Base-by-base conservation (phyloP, 805 yeast species). In the Komagataella pastoris region DNA sequence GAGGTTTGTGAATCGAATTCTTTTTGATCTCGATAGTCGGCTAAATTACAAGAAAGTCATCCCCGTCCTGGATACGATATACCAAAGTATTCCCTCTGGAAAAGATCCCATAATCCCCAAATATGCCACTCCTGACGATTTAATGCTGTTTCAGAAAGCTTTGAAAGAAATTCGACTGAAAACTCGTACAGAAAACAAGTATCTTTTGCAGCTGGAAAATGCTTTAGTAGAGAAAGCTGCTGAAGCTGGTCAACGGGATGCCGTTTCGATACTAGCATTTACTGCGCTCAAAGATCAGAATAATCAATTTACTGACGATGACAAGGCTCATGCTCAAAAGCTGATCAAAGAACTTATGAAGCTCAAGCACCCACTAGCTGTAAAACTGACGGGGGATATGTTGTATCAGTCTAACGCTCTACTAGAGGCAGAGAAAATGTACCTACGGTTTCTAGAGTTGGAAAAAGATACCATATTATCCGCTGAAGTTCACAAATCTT, bases 171-270 rank as follows among this genome's bases (percentile, higher is more conserved):
- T 85, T 50, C 65, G 96, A 47, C 69, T 67, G 5, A 73, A 76
- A 40, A 79, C 90, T 1, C 81, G 82, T 53, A 70, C 83, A 0
- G 70, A 77, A 2, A 81, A 84, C 57, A 74, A 61, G 50, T 68
- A 80, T 54, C 66, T 84, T 18, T 68, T 84, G 4, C 76, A 69
- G 12, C 67, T 88, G 43, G 96, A 89, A 61, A 78, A 81, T 55
- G 81, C 79, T 55, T 64, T 90, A 18, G 75, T 89, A n/a, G 95
- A 88, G 54, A 75, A 75, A 50, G 88, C 96, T 12, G 96, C 96
- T 0, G 95, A 86, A 59, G 59, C 79, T 59, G 96, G 97, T 0
- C 80, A 85, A 58, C 77, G 80, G 55, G 88, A 88, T 64, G 96
- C 97, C 0, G 77, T 89, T 19, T 72, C 91, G 0, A 69, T 86